Percentiles rank a stretch among this genome's conserved stretches.
These are phyloP conservation scores for Myxozyma melibiosi DNA, from an alignment of 805 yeast genomes.

Conservation along the genomic window DNA sequence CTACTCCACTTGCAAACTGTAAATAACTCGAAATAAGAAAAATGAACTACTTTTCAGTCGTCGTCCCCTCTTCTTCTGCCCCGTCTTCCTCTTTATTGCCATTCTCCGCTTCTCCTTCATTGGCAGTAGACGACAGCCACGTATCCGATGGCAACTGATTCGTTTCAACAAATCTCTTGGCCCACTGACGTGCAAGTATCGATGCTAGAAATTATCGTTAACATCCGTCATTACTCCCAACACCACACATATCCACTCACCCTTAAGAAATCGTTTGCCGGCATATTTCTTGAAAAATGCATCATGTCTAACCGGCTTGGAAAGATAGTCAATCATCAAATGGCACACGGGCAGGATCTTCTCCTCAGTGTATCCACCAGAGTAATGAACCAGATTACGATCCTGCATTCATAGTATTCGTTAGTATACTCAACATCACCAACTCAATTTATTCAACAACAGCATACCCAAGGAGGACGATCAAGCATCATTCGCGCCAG, in stretches of 20 bases:
- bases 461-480: conserved; percentile 47
- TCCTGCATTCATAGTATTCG: conserved; percentile 59
- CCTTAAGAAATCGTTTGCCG: conserved; percentile 80
- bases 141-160: conserved; percentile 16
- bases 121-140: not conserved
- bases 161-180: conserved; percentile 33
- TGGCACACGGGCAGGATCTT: conserved; percentile 73
- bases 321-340: conserved; percentile 68
- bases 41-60: too few species aligned
- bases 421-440: not conserved
- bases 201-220: conserved; percentile 38
- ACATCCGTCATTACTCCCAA: conserved; percentile 9
- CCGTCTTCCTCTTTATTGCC: too few species aligned
- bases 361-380: conserved; percentile 81
- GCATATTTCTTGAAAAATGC: conserved; percentile 94
- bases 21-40: too few species aligned
- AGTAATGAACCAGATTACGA: conserved; percentile 82
- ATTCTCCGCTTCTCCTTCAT: conserved; percentile 8
- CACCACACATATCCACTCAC: conserved; percentile 35
- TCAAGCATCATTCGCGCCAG: conserved; percentile 75
- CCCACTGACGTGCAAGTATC: conserved; percentile 43
- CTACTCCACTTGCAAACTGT: too few species aligned
- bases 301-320: conserved; percentile 80
- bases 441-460: not conserved
- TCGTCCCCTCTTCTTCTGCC: not conserved